Conservation (phyloP, 208 protist genomes). For the Crithidia sp. region DNA sequence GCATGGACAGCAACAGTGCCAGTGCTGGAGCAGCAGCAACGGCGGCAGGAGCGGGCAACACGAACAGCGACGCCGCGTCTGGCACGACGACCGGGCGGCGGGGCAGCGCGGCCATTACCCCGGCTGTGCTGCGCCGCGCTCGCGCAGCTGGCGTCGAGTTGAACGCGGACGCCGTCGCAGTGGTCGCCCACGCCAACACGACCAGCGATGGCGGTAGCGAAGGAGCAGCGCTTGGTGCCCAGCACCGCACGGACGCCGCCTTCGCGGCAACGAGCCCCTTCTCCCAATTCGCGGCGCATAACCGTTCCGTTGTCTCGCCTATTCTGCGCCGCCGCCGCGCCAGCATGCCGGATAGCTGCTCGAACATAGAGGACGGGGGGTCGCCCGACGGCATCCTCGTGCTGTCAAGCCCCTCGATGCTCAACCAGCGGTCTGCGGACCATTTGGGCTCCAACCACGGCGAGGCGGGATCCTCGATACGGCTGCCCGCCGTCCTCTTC, state of each 20-base stretch:
- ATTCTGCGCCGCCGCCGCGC: conserved; percentile 5
- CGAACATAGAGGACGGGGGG: neutral
- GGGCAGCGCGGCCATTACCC: conserved; percentile 13
- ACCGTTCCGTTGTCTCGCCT: neutral
- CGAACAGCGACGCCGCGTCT: too few species aligned
- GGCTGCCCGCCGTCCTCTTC: conserved; percentile 1
- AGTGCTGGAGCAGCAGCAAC: too few species aligned
- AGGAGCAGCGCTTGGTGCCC: too few species aligned
- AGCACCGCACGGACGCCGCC: too few species aligned
- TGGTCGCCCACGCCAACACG: too few species aligned
- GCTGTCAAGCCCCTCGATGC: neutral
- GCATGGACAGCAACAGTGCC: too few species aligned
- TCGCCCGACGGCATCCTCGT: neutral
- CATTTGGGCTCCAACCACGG: neutral
- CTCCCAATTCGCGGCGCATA: neutral
- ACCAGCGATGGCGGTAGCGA: too few species aligned
- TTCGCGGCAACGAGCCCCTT: too few species aligned
- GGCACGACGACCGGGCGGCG: neutral
- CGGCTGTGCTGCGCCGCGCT: neutral
- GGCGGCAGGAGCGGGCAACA: too few species aligned
- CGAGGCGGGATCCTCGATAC: neutral
- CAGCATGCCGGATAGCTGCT: conserved; percentile 4
- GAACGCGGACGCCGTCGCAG: too few species aligned
- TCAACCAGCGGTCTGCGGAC: neutral
- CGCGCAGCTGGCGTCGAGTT: too few species aligned